Evolutionary conservation across 2,329 filamentous ascomycete genomes (phyloP).

Genomic region (Aspergillus sp.): DNA sequence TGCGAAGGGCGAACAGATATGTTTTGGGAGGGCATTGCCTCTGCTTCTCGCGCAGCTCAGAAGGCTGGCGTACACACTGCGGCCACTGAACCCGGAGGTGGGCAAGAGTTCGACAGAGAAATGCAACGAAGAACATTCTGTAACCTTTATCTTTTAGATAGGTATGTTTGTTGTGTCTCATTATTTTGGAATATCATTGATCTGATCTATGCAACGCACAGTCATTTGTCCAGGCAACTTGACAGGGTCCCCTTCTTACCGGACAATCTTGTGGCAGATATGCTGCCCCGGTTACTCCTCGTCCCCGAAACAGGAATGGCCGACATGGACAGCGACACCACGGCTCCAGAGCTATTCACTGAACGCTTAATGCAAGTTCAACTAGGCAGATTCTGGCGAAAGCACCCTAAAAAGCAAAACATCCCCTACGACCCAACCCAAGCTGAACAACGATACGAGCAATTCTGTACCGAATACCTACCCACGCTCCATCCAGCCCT

Average conservation of each 20-base stretch:
- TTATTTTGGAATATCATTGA: not conserved
- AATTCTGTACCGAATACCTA: slow-evolving; percentile 6
- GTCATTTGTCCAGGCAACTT: slow-evolving; percentile 5
- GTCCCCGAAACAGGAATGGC: not conserved
- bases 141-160: slow-evolving; percentile 7
- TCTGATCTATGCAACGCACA: not conserved
- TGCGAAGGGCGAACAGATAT: slow-evolving; percentile 2
- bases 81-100: not conserved
- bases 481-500: not conserved
- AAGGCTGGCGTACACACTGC: not conserved
- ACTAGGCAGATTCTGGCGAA: slow-evolving; percentile 8
- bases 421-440: not conserved
- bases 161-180: not conserved
- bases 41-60: not conserved
- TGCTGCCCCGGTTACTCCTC: slow-evolving; percentile 2
- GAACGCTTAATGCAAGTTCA: slow-evolving; percentile 9
- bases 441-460: slow-evolving; percentile 9
- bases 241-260: slow-evolving; percentile 5
- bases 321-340: not conserved
- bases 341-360: slow-evolving; percentile 7
- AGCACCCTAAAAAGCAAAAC: not conserved
- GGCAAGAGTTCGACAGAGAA: slow-evolving; percentile 1
- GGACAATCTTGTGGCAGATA: not conserved
- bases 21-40: slow-evolving; percentile 4
- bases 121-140: slow-evolving; percentile 7